Conservation (phyloP, 345 rosid species). For the Camelina hispida region DNA sequence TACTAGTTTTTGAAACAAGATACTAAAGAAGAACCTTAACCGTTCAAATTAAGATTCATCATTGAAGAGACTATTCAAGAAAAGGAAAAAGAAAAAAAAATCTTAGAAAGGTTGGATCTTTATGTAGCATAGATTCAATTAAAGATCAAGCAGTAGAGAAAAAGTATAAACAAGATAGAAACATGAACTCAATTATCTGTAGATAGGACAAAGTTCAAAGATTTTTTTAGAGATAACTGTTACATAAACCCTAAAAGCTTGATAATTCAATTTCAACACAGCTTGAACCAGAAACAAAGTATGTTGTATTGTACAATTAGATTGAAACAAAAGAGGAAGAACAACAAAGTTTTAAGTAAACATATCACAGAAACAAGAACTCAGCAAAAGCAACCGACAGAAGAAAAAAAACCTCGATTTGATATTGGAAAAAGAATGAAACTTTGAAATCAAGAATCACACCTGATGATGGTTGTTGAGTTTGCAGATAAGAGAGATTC, state of each 20-base stretch:
- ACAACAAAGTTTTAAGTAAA: neutral
- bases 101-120: conserved; percentile 33
- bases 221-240: conserved; percentile 12
- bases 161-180: conserved; percentile 17
- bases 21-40: neutral
- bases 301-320: neutral
- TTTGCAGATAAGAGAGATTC: conserved; percentile 4
- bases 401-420: neutral
- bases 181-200: neutral
- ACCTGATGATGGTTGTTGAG: conserved; percentile 12
- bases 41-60: conserved; percentile 10
- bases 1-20: conserved; percentile 12
- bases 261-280: neutral
- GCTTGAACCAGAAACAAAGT: neutral
- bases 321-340: neutral
- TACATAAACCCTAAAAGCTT: conserved; percentile 31
- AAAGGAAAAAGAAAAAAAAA: neutral
- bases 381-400: conserved; percentile 34
- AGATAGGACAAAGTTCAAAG: conserved; percentile 4
- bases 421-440: neutral
- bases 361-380: conserved; percentile 16
- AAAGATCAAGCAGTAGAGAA: conserved; percentile 9
- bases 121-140: conserved; percentile 19
- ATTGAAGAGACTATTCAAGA: conserved; percentile 5
- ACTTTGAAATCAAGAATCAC: conserved; percentile 37